Evolutionary conservation across 2,329 filamentous ascomycete genomes (phyloP), one percentile per base, ranked within the genome.

Genomic region (Phoma sp.): DNA sequence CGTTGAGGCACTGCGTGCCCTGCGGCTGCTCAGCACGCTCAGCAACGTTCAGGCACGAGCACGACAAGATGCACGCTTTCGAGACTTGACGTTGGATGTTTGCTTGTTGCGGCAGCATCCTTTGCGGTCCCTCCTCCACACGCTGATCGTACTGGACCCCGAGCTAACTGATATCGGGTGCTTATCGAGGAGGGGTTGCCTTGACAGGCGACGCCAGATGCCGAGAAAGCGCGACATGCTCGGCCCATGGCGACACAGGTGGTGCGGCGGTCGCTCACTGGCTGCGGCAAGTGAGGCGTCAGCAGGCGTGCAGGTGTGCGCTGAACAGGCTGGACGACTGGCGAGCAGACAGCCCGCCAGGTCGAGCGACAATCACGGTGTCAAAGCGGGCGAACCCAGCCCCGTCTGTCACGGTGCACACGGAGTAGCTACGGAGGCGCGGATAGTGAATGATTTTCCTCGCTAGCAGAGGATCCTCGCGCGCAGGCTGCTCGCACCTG

Each of bases 161-260:
- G 56, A 48, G 42, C 61, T 67, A 71, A 63, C 55, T 61, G 65
- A 62, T 65, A 60, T 66, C 65, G 64, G 55, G 49, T 61, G 63
- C 45, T 65, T 65, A 67, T 68, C 65, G 46, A 58, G 56, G 62
- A 61, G 62, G 59, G 64, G 61, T 49, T 42, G 33, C 47, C 43
- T 57, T 57, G 67, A 66, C 65, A 62, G 67, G 67, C 59, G 57
- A 58, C 32, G 59, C 40, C 42, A 45, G 60, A 39, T 47, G 47
- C 42, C 50, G 57, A 61, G 55, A 56, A 36, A 34, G 47, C 56
- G 40, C 38, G 38, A 55, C 23, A 20, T 43, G 53, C 50, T 45
- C 51, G 45, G 36, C 36, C 46, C 33, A 39, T 39, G 39, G 39
- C 50, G 32, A 43, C 42, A 42, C 25, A 45, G 10, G 11, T 47